phyloP scores from a whole-genome alignment of 1,139 yeast species.

The Candida sanyaensis region DNA sequence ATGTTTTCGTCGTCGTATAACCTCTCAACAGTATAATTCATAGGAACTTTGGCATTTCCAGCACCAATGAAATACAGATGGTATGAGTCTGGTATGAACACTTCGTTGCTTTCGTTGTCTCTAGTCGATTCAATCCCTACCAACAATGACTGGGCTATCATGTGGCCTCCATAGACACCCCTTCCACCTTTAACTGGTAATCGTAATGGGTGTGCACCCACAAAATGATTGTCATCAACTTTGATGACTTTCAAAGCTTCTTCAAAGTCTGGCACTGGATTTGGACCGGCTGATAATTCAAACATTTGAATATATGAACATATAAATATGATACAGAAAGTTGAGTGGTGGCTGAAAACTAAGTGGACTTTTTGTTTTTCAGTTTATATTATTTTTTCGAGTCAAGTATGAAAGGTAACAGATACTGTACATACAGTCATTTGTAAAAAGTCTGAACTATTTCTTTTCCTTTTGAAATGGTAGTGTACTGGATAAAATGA shows the following conservation, averaged over 20 bases:
- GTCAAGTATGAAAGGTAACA: too few species aligned
- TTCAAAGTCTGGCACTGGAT: slow-evolving; percentile 30
- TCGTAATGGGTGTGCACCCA: slow-evolving; percentile 40
- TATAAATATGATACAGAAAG: too few species aligned
- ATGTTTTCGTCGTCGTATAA: slow-evolving; percentile 40
- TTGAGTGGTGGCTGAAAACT: too few species aligned
- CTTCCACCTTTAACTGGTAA: slow-evolving; percentile 54
- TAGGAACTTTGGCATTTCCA: slow-evolving; percentile 51
- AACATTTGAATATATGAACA: not conserved
- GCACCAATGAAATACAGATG: slow-evolving; percentile 45
- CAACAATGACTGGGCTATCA: slow-evolving; percentile 68
- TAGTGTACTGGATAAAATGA: too few species aligned
- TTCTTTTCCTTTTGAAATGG: too few species aligned
- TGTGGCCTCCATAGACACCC: slow-evolving; percentile 80
- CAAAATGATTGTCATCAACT: slow-evolving; percentile 29
- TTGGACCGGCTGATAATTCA: slow-evolving; percentile 11
- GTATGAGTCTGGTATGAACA: slow-evolving; percentile 37
- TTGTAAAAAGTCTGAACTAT: too few species aligned
- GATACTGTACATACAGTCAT: too few species aligned
- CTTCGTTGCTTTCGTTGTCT: slow-evolving; percentile 15
- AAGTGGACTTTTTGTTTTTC: too few species aligned
- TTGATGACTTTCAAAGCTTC: slow-evolving; percentile 40
- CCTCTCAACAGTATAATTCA: slow-evolving; percentile 59
- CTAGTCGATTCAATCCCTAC: slow-evolving; percentile 56
- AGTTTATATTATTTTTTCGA: too few species aligned